Evolutionary conservation across 306 rosid genomes (phyloP), one percentile per base, ranked within the genome.

Genomic region (Luffa acutangula): DNA sequence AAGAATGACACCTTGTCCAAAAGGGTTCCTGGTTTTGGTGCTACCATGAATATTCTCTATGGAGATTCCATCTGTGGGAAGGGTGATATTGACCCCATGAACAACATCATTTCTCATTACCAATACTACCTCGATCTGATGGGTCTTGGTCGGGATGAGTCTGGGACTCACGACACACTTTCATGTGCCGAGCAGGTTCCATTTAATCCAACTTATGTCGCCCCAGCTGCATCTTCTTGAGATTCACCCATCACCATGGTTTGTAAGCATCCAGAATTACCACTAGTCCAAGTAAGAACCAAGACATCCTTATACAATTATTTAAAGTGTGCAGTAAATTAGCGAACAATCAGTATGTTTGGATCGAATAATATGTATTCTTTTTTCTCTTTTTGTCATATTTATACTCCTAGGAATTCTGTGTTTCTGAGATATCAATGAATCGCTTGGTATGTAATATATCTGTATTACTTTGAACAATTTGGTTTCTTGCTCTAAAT

Each of bases 41-140:
- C 93, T 18, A 95, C 99, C 65, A 95, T 95, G 99, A 95, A 95
- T 84, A 34, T 95, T 83, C 93, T 95, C 31, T 95, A 95, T 9
- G 97, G 99, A 2, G 97, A 95, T 7, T 1, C 36, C n/a, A 67
- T 82, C 43, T 95, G 99, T 46, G 97, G 97, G 36, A 63, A 93
- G 84, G 99, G 96, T 57, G 96, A 91, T 64, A 78, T 87, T 56
- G 97, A 95, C 57, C 7, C 90, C 17, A 95, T 95, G 99, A 91
- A 93, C 91, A 82, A 34, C 77, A 87, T 93, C 11, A 6, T 89
- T 56, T 95, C 99, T 82, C 99, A 95, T 79, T 95, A 84, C 88
- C 89, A 18, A 14, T 85, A 91, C 65, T 95, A 91, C 88, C 91
- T 89, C 8, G 97, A 95, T 70, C 91, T 95, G 81, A 79, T 93